Conservation (phyloP, 2,329 filamentous ascomycete species). For the Fusarium hainanense region DNA sequence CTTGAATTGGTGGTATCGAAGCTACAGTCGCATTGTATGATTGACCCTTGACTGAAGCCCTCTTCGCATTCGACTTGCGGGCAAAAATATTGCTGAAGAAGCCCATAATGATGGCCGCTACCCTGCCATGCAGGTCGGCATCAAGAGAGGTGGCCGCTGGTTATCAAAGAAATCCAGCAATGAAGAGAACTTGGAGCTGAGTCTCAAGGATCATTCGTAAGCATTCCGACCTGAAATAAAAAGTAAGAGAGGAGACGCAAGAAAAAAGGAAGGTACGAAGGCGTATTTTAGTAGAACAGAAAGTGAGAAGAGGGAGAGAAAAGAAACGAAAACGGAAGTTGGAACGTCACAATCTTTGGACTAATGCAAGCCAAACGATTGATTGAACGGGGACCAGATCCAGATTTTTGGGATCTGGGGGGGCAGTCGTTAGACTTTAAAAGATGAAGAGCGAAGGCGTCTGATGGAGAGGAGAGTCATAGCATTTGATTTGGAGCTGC, state of each 20-base stretch:
- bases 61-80: slow-evolving; percentile 33
- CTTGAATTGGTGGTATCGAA: slow-evolving; percentile 42
- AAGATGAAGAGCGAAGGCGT: background rate
- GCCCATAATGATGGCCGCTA: slow-evolving; percentile 41
- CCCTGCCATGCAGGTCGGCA: slow-evolving; percentile 35
- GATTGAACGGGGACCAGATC: background rate
- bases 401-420: background rate
- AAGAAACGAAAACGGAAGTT: slow-evolving; percentile 9
- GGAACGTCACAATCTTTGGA: slow-evolving; percentile 17
- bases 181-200: slow-evolving; percentile 13
- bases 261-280: slow-evolving; percentile 1
- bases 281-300: slow-evolving; percentile 31
- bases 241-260: background rate
- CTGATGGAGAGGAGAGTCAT: slow-evolving; percentile 1
- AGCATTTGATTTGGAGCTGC: slow-evolving; percentile 3
- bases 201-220: slow-evolving; percentile 31
- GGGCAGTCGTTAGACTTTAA: background rate
- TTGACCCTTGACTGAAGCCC: slow-evolving; percentile 36
- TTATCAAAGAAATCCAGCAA: background rate
- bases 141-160: background rate
- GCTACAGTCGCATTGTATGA: slow-evolving; percentile 43
- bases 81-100: slow-evolving; percentile 44
- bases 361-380: slow-evolving; percentile 15
- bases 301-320: background rate
- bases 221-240: slow-evolving; percentile 30